phyloP scores from a whole-genome alignment of 345 rosid genomes.

The Sonneratia caseolaris region DNA sequence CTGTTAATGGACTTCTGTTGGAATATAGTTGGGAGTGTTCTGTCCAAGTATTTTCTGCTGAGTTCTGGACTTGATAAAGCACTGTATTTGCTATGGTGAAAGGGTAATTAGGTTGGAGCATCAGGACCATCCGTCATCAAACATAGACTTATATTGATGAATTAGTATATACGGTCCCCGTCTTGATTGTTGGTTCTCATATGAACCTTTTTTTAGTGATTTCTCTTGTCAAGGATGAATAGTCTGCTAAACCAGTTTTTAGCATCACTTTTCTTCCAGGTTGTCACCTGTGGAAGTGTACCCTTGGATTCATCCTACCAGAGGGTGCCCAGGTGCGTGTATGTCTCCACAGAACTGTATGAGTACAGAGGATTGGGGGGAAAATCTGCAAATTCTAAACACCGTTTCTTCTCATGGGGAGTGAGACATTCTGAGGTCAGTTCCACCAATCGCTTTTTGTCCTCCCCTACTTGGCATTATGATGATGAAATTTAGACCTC shows the following conservation, averaged over 20 bases:
- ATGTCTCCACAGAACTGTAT: slow-evolving; percentile 67
- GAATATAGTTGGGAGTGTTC: background rate
- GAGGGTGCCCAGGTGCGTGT: slow-evolving; percentile 67
- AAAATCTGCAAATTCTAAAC: slow-evolving; percentile 65
- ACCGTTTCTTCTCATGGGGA: slow-evolving; percentile 84
- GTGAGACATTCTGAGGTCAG: slow-evolving; percentile 72
- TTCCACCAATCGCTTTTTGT: background rate
- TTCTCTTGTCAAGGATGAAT: background rate
- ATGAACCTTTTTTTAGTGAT: background rate
- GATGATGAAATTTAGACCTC: background rate
- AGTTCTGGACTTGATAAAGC: background rate
- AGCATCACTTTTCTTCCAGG: slow-evolving; percentile 31
- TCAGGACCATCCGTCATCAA: background rate
- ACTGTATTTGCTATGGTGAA: background rate
- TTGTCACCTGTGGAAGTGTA: slow-evolving; percentile 88
- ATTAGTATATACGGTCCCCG: background rate
- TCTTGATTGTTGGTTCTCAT: too few relatives aligned
- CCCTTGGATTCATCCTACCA: slow-evolving; percentile 86
- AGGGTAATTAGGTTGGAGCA: background rate
- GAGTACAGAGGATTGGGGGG: slow-evolving; percentile 71
- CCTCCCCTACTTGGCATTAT: background rate
- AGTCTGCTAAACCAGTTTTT: background rate
- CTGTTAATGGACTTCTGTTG: background rate
- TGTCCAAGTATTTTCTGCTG: background rate
- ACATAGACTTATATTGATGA: background rate